Evolutionary conservation across 768 basidiomycete species (phyloP), one percentile per base, ranked within the genome.

Genomic region (Mrakia hoshinonis): DNA sequence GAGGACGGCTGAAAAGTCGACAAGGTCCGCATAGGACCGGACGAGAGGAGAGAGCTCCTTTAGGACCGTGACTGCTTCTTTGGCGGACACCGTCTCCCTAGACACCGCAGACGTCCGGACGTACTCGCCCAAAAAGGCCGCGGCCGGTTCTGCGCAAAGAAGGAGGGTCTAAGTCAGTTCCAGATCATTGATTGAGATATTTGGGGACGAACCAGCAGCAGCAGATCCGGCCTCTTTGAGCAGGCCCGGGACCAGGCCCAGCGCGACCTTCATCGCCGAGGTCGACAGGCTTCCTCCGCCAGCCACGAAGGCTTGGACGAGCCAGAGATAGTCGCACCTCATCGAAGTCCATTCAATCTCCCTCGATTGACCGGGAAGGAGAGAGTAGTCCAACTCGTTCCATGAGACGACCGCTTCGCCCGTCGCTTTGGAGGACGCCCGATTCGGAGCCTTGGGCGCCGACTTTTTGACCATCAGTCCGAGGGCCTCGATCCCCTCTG

Each of bases 401-500:
- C 63, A 64, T n/a, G 36, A 39, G 63, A 64, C 63, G 46, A 64
- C 46, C 12, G 36, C 39, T n/a, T n/a, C n/a, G n/a, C n/a, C n/a
- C n/a, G n/a, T n/a, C 13, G 22, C 63, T n/a, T 29, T 39, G 34
- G 38, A 13, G 5, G 58, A 13, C 26, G 24, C 29, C 9, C 1
- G 13, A 3, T 46, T 18, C 15, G 36, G 63, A 39, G 36, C 7
- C 24, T 64, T 39, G 9, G 43, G 36, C 2, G 51, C 24, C 31
- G 69, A 22, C 61, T 62, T 85, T 39, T 80, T 78, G 18, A 89
- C 80, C 38, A 83, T 84, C 11, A 77, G 73, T 20, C 86, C 85
- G 26, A 91, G 79, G 0, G 89, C 89, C n/a, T 84, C 82, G 36
- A 90, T 85, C 2, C 89, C 89, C 46, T 88, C 87, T 52, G 82